Evolutionary conservation across 192 early-diverging fungal species (phyloP), one percentile per base, ranked within the genome.

Genomic region (Glomus cerebriforme): DNA sequence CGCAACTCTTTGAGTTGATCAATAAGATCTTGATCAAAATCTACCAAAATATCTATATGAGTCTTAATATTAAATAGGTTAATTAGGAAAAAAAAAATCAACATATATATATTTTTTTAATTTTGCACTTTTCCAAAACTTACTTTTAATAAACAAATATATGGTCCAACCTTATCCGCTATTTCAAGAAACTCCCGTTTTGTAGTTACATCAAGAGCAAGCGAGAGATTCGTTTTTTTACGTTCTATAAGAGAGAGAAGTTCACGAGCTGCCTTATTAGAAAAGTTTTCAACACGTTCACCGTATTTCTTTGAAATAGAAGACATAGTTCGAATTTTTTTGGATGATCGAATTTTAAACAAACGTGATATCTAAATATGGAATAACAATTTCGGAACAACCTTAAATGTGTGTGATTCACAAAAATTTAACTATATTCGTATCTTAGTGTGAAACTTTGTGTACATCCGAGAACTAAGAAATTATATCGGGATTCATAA

Each of bases 111-210:
- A 13, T 67, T 54, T 45, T 54, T 59, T 15, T 27, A 24, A 22
- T 43, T 7, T 35, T n/a, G 22, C 4, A 29, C 19, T 58, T 68
- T 68, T n/a, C n/a, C n/a, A 37, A 39, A 10, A 68, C 58, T 49
- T 81, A 94, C 92, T 89, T 99, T 99, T 64, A 99, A 87, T 27
- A 96, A 86, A 85, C 97, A 98, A 81, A 99, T 95, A 84, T 92
- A 97, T 2, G 97, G 98, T 8, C 98, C 98, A 35, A 94, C 91
- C 47, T 88, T 83, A 84, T 96, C 94, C 27, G 96, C 96, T 63
- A 99, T 83, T 12, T 87, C 88, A 68, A 99, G 87, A 32, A 99
- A 89, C 81, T 96, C 96, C 27, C 86, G 86, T 86, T 97, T 96
- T 15, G 91, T 90, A 54, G 91, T 93, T 31, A 99, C 92, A 85